Conservation (phyloP, 108 stramenopile genomes). For the Conticribra guillardii region DNA sequence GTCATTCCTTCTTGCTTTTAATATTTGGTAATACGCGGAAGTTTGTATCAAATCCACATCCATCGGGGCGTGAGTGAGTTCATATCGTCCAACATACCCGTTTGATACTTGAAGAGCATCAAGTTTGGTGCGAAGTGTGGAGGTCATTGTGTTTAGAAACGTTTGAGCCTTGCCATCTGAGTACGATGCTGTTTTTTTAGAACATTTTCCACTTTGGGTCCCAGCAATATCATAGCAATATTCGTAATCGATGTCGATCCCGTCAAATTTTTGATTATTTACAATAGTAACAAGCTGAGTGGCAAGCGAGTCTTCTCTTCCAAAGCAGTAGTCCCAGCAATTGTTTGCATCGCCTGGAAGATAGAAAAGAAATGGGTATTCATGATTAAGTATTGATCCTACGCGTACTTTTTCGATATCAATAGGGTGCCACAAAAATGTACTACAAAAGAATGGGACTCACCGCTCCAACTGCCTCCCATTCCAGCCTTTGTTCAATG, state of each 20-base stretch:
- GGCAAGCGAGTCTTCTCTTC: constrained; percentile 54
- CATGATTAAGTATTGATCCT: background rate
- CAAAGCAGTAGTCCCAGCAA: constrained; percentile 80
- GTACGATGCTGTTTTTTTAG: constrained; percentile 18
- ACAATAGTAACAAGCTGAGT: constrained; percentile 52
- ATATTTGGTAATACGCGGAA: constrained; percentile 32
- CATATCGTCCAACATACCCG: constrained; percentile 48
- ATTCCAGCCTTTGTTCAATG: background rate
- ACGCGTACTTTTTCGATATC: background rate
- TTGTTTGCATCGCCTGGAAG: constrained; percentile 35
- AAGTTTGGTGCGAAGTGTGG: constrained; percentile 44
- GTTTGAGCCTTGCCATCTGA: constrained; percentile 38
- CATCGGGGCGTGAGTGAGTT: constrained; percentile 58
- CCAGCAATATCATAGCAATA: constrained; percentile 61
- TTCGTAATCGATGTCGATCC: constrained; percentile 75
- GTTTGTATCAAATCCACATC: constrained; percentile 45
- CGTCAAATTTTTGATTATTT: constrained; percentile 52
- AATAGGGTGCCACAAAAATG: no score
- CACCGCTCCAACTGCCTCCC: background rate
- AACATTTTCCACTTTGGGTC: constrained; percentile 35
- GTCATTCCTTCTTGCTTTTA: constrained; percentile 24
- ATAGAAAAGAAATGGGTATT: background rate
- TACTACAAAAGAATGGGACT: no score
- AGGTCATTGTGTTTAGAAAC: constrained; percentile 23
- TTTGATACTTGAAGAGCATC: constrained; percentile 32